These are phyloP conservation scores for Aspergillus steynii DNA, from an alignment of 495 filamentous ascomycete species.

Conservation along the genomic window DNA sequence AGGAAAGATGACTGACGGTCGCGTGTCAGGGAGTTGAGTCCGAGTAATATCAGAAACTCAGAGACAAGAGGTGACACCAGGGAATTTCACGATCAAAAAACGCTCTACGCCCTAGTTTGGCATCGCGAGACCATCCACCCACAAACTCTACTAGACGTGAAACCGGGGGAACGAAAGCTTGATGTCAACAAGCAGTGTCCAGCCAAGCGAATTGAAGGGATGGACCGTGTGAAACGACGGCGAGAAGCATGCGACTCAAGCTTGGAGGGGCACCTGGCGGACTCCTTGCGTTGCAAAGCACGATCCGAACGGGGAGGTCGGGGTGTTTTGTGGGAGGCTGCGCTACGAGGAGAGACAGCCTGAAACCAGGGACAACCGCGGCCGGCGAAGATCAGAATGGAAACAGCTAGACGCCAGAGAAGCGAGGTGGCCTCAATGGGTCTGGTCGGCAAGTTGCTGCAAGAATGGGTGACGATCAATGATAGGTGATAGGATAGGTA, in stretches of 20 bases:
- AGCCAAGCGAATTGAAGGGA: constrained; percentile 9
- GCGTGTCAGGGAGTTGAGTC: constrained; percentile 15
- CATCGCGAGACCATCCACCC: constrained; percentile 39
- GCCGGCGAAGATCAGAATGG: not conserved
- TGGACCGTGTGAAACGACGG: constrained; percentile 5
- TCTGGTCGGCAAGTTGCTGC: constrained; percentile 2
- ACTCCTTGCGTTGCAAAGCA: constrained; percentile 25
- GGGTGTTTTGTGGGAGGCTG: constrained; percentile 7
- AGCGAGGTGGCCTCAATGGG: constrained; percentile 16
- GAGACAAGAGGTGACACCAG: constrained; percentile 13
- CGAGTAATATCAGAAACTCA: constrained; percentile 6
- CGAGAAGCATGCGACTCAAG: constrained; percentile 16
- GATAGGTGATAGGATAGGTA: constrained; percentile 8
- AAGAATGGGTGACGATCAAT: constrained; percentile 2
- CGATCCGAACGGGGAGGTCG: constrained; percentile 13
- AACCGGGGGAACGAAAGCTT: constrained; percentile 13
- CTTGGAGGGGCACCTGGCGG: constrained; percentile 15
- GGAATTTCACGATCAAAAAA: constrained; percentile 28
- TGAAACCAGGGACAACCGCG: constrained; percentile 1
- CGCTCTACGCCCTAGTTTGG: constrained; percentile 37
- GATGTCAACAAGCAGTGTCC: constrained; percentile 12
- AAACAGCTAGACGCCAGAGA: constrained; percentile 16
- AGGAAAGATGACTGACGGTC: constrained; percentile 4
- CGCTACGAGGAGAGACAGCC: constrained; percentile 1
- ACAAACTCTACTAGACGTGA: constrained; percentile 24